Base-by-base conservation (phyloP, 345 rosid species). In the Bruguiera parviflora region DNA sequence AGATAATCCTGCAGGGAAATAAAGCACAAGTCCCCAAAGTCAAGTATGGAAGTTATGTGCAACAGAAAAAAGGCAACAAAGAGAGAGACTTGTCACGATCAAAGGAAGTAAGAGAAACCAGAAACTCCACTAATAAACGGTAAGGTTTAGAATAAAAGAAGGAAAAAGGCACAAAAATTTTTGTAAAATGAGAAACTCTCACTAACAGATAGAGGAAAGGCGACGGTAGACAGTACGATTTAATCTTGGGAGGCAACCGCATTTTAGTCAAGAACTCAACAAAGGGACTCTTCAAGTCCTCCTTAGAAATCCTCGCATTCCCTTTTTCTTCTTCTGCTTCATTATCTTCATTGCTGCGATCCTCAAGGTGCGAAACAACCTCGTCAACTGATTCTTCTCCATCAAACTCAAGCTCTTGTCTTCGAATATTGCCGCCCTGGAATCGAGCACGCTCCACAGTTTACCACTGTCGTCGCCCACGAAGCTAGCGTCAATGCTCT, bases 351-450 rank as follows among this genome's bases (percentile, higher is more conserved):
- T 65, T 39, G 27, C 71, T 81, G 11, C 22, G 68, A 9, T 43
- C 71, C 0, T 55, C 71, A 2, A 11, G 16, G n/a, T n/a, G n/a
- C n/a, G n/a, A 61, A 87, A 89, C 75, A 93, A 87, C 73, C 81
- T 84, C 92, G 85, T 90, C 53, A 93, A 64, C 81, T 69, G 87
- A 73, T 86, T 86, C 87, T 91, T 91, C 86, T 89, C 94, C 69
- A 71, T 57, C 75, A 88, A 71, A 32, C 84, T 68, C 75, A 93
- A 76, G 49, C 75, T 85, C 87, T 83, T 89, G 63, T 91, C 97
- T 73, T 86, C 87, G 33, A 93, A 89, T 4, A 91, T 93, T 6
- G 93, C 84, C 3, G 88, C 83, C 65, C 98, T 85, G 6, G 96
- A 87, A 69, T 92, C 92, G 0, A 93, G 93, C 43, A 92, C 98